Percentiles rank a stretch among this genome's conserved stretches.
These are phyloP conservation scores for Coemansia asiatica DNA, from an alignment of 192 early-diverging fungal species.

Conservation along the genomic window DNA sequence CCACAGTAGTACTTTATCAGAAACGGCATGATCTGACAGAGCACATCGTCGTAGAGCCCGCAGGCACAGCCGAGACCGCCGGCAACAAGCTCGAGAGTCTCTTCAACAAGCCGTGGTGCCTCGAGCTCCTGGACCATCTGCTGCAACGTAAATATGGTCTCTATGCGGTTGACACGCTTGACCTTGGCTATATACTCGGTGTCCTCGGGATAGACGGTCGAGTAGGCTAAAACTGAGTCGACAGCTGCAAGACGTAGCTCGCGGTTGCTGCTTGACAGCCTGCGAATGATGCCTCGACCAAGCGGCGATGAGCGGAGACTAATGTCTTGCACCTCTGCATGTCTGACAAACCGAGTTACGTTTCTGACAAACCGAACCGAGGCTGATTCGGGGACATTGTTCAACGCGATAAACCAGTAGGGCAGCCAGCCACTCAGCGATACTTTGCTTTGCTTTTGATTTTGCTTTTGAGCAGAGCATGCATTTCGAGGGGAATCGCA, in stretches of 20 bases:
- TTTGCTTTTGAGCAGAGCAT: not conserved
- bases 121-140: slow-evolving; percentile 11
- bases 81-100: slow-evolving; percentile 43
- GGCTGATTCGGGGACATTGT: slow-evolving; percentile 21
- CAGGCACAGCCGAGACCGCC: slow-evolving; percentile 41
- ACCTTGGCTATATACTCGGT: slow-evolving; percentile 7
- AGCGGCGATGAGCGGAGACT: slow-evolving; percentile 35
- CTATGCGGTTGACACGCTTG: slow-evolving; percentile 30
- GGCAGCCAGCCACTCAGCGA: slow-evolving; percentile 50
- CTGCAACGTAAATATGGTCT: slow-evolving; percentile 26
- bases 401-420: slow-evolving; percentile 53
- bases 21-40: slow-evolving; percentile 28
- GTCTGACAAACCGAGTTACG: slow-evolving; percentile 39
- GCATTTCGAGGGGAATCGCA: slow-evolving; percentile 6
- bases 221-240: slow-evolving; percentile 36
- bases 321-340: slow-evolving; percentile 41
- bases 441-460: not conserved
- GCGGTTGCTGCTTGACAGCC: slow-evolving; percentile 42
- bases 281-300: slow-evolving; percentile 40
- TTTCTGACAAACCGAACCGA: slow-evolving; percentile 33
- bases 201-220: slow-evolving; percentile 11
- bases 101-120: slow-evolving; percentile 33
- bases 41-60: slow-evolving; percentile 19
- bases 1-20: slow-evolving; percentile 38
- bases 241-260: slow-evolving; percentile 49